These are phyloP conservation scores for Sporothrix dimorphospora DNA, from an alignment of 2,329 filamentous ascomycete species.

Conservation along the genomic window DNA sequence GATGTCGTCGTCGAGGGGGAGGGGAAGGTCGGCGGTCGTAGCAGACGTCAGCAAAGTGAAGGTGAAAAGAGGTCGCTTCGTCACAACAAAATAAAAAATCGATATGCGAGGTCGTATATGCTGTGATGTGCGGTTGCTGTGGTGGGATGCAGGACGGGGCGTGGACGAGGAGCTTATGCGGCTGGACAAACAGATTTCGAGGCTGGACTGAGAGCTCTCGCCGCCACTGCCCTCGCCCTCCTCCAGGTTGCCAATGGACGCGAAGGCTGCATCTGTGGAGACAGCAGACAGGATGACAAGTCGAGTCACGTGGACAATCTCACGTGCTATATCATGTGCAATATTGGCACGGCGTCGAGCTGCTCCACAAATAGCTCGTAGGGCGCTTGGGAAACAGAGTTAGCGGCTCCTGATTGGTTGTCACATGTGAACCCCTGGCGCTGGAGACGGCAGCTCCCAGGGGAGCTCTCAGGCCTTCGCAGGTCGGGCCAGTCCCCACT, in stretches of 20 bases:
- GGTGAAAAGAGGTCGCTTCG: not conserved
- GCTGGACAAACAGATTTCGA: slow-evolving; percentile 16
- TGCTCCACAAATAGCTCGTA: not conserved
- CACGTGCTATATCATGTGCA: not conserved
- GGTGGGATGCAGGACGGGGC: slow-evolving; percentile 1
- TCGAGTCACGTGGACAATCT: not conserved
- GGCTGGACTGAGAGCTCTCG: slow-evolving; percentile 17
- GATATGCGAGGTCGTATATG: not conserved
- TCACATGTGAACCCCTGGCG: slow-evolving; percentile 23
- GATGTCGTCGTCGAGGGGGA: not conserved
- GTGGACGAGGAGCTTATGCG: not conserved
- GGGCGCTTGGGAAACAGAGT: slow-evolving; percentile 8
- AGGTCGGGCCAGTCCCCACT: not conserved
- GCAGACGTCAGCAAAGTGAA: not conserved
- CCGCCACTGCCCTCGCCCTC: slow-evolving; percentile 14
- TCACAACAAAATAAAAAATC: not conserved
- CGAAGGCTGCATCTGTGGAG: slow-evolving; percentile 20
- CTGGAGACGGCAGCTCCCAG: slow-evolving; percentile 17
- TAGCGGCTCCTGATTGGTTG: slow-evolving; percentile 18
- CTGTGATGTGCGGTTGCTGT: not conserved
- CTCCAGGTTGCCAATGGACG: slow-evolving; percentile 31
- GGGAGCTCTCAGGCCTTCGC: slow-evolving; percentile 16
- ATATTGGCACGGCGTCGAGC: not conserved
- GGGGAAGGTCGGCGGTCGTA: not conserved
- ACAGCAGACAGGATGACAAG: not conserved